A percentile compares a stretch with the other conserved stretches of the same genome.
These are phyloP conservation scores for Decorospora gaudefroyi DNA, from an alignment of 2,329 filamentous ascomycete species.

Conservation along the genomic window DNA sequence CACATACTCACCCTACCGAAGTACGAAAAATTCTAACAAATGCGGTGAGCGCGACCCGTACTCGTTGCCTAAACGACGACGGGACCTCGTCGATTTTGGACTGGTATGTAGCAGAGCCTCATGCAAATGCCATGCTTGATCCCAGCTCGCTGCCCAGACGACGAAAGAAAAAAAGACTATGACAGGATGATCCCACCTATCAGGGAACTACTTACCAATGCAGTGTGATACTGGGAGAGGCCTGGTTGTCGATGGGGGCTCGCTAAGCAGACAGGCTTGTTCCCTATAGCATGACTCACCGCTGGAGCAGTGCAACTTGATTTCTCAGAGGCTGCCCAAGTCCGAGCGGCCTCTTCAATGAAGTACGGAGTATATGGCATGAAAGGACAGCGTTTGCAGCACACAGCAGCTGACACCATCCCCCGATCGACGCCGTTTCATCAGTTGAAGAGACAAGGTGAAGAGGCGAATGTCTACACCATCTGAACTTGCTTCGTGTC, in stretches of 20 bases:
- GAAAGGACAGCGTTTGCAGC: not conserved
- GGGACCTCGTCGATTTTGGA: constrained; percentile 7
- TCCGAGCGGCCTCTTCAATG: constrained; percentile 3
- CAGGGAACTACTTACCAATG: constrained; percentile 29
- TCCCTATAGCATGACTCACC: constrained; percentile 31
- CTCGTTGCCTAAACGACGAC: constrained; percentile 21
- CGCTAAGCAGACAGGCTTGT: constrained; percentile 25
- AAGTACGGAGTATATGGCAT: constrained; percentile 1
- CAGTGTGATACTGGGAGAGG: constrained; percentile 19
- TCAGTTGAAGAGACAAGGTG: not conserved
- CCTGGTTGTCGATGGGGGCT: constrained; percentile 20
- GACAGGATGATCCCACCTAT: constrained; percentile 24
- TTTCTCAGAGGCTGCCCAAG: constrained; percentile 6
- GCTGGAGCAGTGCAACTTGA: constrained; percentile 6
- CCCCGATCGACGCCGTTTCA: constrained; percentile 4
- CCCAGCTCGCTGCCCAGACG: too few species aligned
- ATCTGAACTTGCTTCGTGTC: constrained; percentile 10
- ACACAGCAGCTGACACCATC: constrained; percentile 10
- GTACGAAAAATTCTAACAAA: constrained; percentile 8
- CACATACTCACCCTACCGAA: constrained; percentile 8
- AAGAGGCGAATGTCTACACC: constrained; percentile 8
- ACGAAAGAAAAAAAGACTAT: constrained; percentile 23
- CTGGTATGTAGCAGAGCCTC: constrained; percentile 14
- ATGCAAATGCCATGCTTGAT: constrained; percentile 20
- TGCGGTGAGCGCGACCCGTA: constrained; percentile 6